These are phyloP conservation scores for Arthrocladium fulminans DNA, from an alignment of 2,329 filamentous ascomycete genomes.

Conservation along the genomic window DNA sequence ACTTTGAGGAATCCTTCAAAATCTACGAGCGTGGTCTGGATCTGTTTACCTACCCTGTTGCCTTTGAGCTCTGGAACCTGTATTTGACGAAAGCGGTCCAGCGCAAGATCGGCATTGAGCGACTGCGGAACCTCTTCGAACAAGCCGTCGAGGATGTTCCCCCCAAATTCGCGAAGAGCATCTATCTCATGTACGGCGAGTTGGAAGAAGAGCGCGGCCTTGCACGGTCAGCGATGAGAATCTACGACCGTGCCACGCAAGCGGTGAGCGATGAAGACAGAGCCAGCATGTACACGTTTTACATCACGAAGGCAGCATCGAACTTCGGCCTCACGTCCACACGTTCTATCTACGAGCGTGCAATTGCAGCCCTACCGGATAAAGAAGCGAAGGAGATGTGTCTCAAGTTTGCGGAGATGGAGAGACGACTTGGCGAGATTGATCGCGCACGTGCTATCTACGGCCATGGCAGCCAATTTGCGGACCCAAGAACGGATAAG, in stretches of 20 bases:
- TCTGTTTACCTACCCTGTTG: conserved; percentile 96
- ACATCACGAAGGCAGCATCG: conserved; percentile 96
- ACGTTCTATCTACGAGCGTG: conserved; percentile 88
- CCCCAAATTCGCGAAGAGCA: conserved; percentile 86
- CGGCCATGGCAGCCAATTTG: conserved; percentile 93
- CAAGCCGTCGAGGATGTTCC: conserved; percentile 93
- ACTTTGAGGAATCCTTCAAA: conserved; percentile 97
- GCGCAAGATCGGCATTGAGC: conserved; percentile 89
- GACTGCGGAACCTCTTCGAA: conserved; percentile 89
- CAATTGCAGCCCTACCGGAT: conserved; percentile 88
- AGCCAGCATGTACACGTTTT: conserved; percentile 98
- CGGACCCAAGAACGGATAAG: conserved; percentile 81
- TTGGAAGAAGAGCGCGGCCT: conserved; percentile 92
- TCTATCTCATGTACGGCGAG: conserved; percentile 98
- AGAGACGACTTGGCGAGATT: conserved; percentile 82
- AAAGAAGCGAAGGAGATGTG: conserved; percentile 95
- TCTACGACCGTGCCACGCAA: conserved; percentile 92
- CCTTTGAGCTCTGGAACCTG: conserved; percentile 96
- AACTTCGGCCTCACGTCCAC: conserved; percentile 97
- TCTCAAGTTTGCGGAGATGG: conserved; percentile 96
- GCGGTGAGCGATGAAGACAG: conserved; percentile 91
- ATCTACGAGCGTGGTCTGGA: conserved; percentile 92
- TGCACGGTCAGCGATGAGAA: conserved; percentile 94
- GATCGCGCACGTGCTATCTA: conserved; percentile 93
- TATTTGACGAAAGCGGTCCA: conserved; percentile 97